Evolutionary conservation across 352 stramenopile species (phyloP), one percentile per base, ranked within the genome.

Genomic region (Phytophthora nicotianae): DNA sequence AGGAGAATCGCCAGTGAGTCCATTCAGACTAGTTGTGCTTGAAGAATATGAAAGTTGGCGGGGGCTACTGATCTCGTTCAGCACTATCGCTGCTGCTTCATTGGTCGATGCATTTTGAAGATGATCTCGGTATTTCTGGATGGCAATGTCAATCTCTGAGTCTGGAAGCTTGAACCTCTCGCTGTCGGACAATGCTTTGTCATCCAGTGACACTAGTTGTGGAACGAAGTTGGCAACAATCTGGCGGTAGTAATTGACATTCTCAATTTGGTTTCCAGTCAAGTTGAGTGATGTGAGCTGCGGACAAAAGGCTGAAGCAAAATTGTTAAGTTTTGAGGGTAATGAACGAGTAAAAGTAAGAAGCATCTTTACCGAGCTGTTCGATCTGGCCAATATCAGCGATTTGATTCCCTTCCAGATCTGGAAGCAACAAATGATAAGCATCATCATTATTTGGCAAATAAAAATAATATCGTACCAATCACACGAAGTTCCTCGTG

Each of bases 401-500:
- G 23, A 97, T 66, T 26, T 58, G 57, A 55, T 96, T 96, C 17
- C 70, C 80, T 65, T 91, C 69, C 21, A 27, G 19, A 19, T 19
- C 24, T 29, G 21, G 33, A 21, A 33, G 1, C 14, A n/a, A n/a
- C 13, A 38, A 38, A 38, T 8, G 2, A 11, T 38, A 38, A 16
- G 32, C 32, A 3, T 11, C 11, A n/a, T 5, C 11, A 38, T n/a
- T 5, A 38, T 38, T 38, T n/a, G 2, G 5, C 32, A 38, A n/a
- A 11, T 20, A 42, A 6, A 10, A 6, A 4, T 32, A 11, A n/a
- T 5, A n/a, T 43, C 72, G 27, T 47, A 92, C 83, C 84, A 23
- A 94, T 54, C 26, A 95, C 59, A 43, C 85, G 70, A n/a, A 97
- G 74, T 42, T 90, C 73, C 20, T 97, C 88, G 61, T 96, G 89